Percentiles rank a stretch among this genome's conserved stretches.
Conservation (phyloP, 257 asterid species). For the Ilex asprella region DNA sequence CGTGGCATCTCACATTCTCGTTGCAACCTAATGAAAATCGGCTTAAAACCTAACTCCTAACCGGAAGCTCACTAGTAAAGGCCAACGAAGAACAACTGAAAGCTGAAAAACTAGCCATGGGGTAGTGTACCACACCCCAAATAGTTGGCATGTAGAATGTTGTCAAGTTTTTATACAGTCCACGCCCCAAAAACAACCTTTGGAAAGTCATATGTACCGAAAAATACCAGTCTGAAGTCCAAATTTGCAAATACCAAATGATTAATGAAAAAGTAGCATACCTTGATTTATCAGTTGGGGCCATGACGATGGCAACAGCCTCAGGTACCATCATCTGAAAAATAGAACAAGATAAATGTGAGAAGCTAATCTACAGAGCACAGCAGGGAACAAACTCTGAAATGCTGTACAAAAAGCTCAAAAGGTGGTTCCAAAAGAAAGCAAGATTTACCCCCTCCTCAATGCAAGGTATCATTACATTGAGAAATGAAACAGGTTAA, state of each 20-base stretch:
- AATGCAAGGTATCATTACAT: not conserved
- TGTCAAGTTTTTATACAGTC: not conserved
- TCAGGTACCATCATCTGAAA: constrained; percentile 49
- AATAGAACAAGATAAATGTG: not conserved
- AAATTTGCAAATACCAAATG: not conserved
- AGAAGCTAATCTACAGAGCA: not conserved
- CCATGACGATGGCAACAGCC: constrained; percentile 48
- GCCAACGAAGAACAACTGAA: no score
- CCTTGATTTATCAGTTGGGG: constrained; percentile 46
- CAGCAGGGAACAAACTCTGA: not conserved
- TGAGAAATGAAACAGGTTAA: not conserved
- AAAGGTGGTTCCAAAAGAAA: not conserved
- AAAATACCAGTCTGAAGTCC: not conserved
- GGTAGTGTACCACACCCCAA: not conserved
- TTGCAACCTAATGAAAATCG: not conserved
- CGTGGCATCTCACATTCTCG: not conserved
- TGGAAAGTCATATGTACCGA: not conserved
- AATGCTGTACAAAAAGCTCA: not conserved
- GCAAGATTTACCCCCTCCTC: not conserved
- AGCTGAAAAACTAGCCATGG: no score
- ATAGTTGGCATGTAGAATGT: not conserved
- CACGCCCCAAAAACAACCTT: not conserved
- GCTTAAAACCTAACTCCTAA: no score
- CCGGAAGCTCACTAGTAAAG: no score
- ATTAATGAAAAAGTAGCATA: constrained; percentile 3